These are phyloP conservation scores for Rhizoclosmatium globosum DNA, from an alignment of 192 early-diverging fungal species.

Conservation along the genomic window DNA sequence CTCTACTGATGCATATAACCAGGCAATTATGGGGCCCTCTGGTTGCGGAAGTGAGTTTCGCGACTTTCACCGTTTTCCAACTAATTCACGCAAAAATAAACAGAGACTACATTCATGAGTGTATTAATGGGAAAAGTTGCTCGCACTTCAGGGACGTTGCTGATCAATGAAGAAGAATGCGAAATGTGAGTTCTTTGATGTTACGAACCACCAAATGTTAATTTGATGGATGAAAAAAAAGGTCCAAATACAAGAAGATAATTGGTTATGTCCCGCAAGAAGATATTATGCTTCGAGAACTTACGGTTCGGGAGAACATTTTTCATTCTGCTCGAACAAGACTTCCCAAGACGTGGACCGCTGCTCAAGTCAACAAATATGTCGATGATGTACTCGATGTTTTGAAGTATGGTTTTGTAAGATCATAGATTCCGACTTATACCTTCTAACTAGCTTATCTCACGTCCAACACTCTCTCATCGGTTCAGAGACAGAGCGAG, in stretches of 20 bases:
- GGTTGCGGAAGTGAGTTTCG: constrained; percentile 40
- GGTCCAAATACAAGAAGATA: constrained; percentile 47
- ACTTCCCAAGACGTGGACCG: constrained; percentile 38
- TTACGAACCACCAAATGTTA: not conserved
- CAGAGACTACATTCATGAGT: constrained; percentile 34
- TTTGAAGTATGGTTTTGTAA: constrained; percentile 17
- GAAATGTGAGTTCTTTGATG: constrained; percentile 27
- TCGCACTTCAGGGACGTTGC: constrained; percentile 43
- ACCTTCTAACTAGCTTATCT: constrained; percentile 11
- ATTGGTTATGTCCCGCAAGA: constrained; percentile 66
- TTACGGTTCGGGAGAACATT: constrained; percentile 66
- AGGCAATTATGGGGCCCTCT: constrained; percentile 64
- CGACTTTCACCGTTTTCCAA: not conserved
- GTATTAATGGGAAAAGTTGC: constrained; percentile 46
- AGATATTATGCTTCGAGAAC: constrained; percentile 48
- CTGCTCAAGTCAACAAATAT: constrained; percentile 17
- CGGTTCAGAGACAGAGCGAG: constrained; percentile 74
- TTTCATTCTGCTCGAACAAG: constrained; percentile 41
- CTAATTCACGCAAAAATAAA: not conserved
- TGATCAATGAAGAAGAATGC: constrained; percentile 37
- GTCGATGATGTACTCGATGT: constrained; percentile 36
- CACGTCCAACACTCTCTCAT: constrained; percentile 54
- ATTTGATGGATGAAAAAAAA: not conserved
- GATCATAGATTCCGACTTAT: not conserved
- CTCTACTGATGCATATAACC: not conserved